phyloP scores from a whole-genome alignment of 352 stramenopile species.

The Phytopythium delawarense region DNA sequence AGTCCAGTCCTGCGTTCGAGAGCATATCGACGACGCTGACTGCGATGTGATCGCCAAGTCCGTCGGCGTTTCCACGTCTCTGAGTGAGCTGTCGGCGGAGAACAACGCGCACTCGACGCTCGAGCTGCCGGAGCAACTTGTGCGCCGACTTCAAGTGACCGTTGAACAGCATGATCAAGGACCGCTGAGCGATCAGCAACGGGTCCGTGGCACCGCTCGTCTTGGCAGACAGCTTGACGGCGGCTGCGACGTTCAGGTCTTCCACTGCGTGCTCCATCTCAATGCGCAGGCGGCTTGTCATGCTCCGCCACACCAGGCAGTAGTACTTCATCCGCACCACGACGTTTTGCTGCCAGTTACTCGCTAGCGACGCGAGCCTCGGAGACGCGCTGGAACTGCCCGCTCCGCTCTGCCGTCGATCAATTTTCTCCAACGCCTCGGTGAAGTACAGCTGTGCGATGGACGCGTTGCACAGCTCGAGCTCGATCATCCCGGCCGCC shows the following conservation, averaged over 20 bases:
- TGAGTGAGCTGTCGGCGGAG: neutral
- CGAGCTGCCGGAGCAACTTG: constrained; percentile 40
- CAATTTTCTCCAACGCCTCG: constrained; percentile 30
- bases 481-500: constrained; percentile 43
- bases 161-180: constrained; percentile 51
- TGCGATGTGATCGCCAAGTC: neutral
- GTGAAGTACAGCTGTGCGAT: constrained; percentile 36
- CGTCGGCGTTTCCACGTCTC: neutral
- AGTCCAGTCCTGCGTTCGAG: constrained; percentile 36
- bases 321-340: constrained; percentile 42
- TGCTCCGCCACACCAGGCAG: constrained; percentile 45
- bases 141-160: constrained; percentile 45
- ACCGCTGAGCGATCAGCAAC: constrained; percentile 37
- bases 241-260: constrained; percentile 43
- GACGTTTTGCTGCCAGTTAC: constrained; percentile 31
- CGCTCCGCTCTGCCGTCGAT: constrained; percentile 2
- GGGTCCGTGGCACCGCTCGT: constrained; percentile 15
- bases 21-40: constrained; percentile 44
- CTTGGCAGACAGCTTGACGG: constrained; percentile 22
- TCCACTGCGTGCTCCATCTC: constrained; percentile 49
- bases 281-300: constrained; percentile 36
- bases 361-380: constrained; percentile 11
- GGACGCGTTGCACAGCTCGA: constrained; percentile 41
- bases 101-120: constrained; percentile 7
- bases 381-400: constrained; percentile 2